phyloP scores from a whole-genome alignment of 2,329 filamentous ascomycete genomes.

The Boeremia lycopersici region DNA sequence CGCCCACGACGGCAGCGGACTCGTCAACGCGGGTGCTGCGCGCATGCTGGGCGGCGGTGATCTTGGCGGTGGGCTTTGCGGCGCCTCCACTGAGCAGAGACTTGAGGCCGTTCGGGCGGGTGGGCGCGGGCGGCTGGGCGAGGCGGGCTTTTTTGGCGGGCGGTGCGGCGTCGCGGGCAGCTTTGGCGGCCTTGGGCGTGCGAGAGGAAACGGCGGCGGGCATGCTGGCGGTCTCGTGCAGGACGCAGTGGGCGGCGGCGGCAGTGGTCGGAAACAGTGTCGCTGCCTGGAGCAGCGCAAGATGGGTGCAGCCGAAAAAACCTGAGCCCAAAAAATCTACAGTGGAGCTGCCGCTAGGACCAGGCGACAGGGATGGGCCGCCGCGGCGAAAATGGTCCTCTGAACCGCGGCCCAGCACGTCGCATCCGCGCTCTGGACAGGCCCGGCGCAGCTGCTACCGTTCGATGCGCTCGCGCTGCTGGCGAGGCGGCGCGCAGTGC shows the following conservation, averaged over 20 bases:
- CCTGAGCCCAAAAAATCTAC: conserved; percentile 6
- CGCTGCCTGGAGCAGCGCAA: conserved; percentile 34
- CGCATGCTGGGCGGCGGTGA: conserved; percentile 59
- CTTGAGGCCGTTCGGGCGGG: conserved; percentile 39
- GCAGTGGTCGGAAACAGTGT: conserved; percentile 12
- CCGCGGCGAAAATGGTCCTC: conserved; percentile 4
- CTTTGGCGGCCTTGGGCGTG: conserved; percentile 24
- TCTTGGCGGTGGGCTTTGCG: conserved; percentile 53
- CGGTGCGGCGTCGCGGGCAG: conserved; percentile 37
- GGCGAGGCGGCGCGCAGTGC: neutral
- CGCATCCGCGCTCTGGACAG: neutral
- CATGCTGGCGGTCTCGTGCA: conserved; percentile 31
- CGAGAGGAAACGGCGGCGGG: conserved; percentile 42
- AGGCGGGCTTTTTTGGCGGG: conserved; percentile 48
- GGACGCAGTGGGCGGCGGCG: conserved; percentile 15
- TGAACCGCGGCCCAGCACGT: conserved; percentile 5
- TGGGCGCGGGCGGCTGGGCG: conserved; percentile 32
- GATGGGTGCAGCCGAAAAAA: conserved; percentile 28
- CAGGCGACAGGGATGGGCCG: conserved; percentile 16
- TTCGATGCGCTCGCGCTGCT: neutral
- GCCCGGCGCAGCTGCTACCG: neutral
- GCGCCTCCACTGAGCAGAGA: conserved; percentile 37
- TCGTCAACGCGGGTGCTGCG: conserved; percentile 63
- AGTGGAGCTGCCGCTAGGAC: conserved; percentile 18
- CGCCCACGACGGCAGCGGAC: conserved; percentile 60